Evolutionary conservation across 305 asterid genomes (phyloP), one percentile per base, ranked within the genome.

Genomic region (Striga hermonthica): DNA sequence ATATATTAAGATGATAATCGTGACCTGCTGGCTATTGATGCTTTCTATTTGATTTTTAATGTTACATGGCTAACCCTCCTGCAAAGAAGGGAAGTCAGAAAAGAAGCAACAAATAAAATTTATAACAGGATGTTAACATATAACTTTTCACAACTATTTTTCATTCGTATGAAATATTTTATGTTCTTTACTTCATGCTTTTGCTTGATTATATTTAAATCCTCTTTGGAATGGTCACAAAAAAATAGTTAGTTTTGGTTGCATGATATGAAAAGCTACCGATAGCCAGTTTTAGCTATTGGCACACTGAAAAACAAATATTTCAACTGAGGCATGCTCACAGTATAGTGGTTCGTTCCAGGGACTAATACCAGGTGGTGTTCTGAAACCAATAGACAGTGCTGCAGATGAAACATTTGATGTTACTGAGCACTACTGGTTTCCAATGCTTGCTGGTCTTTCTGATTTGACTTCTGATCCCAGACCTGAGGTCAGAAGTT

Each of bases 391-490:
- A 61, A 82, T 91, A 75, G 95, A 85, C 55, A 65, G 70, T 62
- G 65, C 73, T 75, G 79, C 74, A 9, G 96, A 87, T 77, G 86
- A 86, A 76, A 68, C 90, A 55, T 80, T 44, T 84, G 97, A 94
- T 69, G 91, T 94, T 76, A 94, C 99, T 43, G 98, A 94, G 82
- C 97, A 94, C 77, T 94, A 88, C 81, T 94, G 99, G 99, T 94
- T 94, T 80, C 99, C 99, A 35, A 94, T 94, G 99, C 82, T 94
- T 74, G 98, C 98, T 78, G 99, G 99, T 78, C 95, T 94, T 50
- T 94, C 99, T 66, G 99, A 88, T 70, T 86, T 94, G 74, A 94
- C 99, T 67, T 91, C 98, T 72, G 99, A 94, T 79, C 90, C 99
- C 35, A 87, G 99, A 78, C 72, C 81, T 62, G 99, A 94, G 81